These are phyloP conservation scores for Botrytis sinoallii DNA, from an alignment of 2,329 filamentous ascomycete species.

Conservation along the genomic window DNA sequence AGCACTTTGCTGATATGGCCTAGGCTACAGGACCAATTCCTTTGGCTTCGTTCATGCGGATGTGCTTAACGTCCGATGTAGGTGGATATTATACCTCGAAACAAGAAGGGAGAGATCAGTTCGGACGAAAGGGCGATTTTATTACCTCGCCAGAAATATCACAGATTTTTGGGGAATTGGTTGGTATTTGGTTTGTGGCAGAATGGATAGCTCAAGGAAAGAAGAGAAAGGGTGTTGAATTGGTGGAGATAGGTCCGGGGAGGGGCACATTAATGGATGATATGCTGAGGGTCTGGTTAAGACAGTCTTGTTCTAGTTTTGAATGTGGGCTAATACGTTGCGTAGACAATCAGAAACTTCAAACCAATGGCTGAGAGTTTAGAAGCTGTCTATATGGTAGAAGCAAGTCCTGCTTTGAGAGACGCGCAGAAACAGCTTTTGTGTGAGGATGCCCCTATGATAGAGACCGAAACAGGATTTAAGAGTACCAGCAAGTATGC, in stretches of 20 bases:
- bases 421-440: constrained; percentile 76
- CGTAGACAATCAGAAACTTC: constrained; percentile 79
- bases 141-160: constrained; percentile 97
- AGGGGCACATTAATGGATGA: constrained; percentile 97
- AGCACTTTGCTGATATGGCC: constrained; percentile 38
- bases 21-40: constrained; percentile 86
- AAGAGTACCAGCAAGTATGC: constrained; percentile 74
- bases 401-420: constrained; percentile 80
- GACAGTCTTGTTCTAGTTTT: constrained; percentile 10
- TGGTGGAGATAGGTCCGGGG: constrained; percentile 93
- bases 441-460: constrained; percentile 68
- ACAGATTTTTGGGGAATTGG: constrained; percentile 90
- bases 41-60: constrained; percentile 94
- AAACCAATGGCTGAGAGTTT: constrained; percentile 72
- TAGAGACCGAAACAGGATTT: constrained; percentile 70
- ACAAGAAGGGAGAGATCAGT: constrained; percentile 72
- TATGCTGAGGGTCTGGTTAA: constrained; percentile 70
- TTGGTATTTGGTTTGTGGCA: constrained; percentile 91
- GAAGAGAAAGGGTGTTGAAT: constrained; percentile 69
- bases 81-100: constrained; percentile 91
- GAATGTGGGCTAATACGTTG: constrained; percentile 20
- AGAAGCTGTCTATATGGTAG: constrained; percentile 88
- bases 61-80: constrained; percentile 87
- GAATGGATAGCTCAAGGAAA: constrained; percentile 94
- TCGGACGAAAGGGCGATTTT: constrained; percentile 91